Percentiles rank a stretch among this genome's conserved stretches.
phyloP scores from a whole-genome alignment of 805 yeast genomes.

The Pichia cabralensis region DNA sequence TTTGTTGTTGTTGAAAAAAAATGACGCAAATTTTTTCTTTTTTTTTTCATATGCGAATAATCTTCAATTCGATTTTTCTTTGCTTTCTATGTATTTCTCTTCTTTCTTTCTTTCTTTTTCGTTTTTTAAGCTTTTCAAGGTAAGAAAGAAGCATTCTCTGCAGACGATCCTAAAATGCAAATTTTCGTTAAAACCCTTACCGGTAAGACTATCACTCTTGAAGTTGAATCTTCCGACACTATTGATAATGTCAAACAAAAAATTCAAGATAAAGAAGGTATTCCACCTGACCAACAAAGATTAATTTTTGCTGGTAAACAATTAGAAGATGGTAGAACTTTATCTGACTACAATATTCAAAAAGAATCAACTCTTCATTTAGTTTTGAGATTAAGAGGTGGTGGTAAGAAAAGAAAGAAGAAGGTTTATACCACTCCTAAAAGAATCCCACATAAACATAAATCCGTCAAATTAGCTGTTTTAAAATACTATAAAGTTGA shows the following conservation, averaged over 20 bases:
- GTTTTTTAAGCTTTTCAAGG: slow-evolving; percentile 10
- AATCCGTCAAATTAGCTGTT: slow-evolving; percentile 98
- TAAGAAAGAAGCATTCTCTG: slow-evolving; percentile 32
- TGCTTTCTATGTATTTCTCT: neutral
- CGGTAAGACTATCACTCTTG: slow-evolving; percentile 70
- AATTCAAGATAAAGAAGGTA: slow-evolving; percentile 98
- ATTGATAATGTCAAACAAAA: slow-evolving; percentile 94
- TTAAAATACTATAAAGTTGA: slow-evolving; percentile 99
- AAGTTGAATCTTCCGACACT: slow-evolving; percentile 96
- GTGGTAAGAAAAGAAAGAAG: slow-evolving; percentile 99
- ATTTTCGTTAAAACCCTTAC: slow-evolving; percentile 48
- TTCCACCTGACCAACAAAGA: slow-evolving; percentile 99
- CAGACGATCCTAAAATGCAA: slow-evolving; percentile 41
- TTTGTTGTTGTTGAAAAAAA: no score
- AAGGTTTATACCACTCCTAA: slow-evolving; percentile 99
- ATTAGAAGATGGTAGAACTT: slow-evolving; percentile 98
- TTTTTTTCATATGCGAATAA: neutral
- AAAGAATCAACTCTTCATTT: slow-evolving; percentile 97
- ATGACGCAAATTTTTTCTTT: no score
- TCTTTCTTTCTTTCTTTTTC: neutral
- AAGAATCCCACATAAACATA: slow-evolving; percentile 99
- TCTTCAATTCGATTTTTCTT: neutral
- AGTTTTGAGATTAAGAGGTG: slow-evolving; percentile 87
- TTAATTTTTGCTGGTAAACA: slow-evolving; percentile 99
- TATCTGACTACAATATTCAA: slow-evolving; percentile 99